Base-by-base conservation (phyloP, 441 rosid genomes). In the Daphne laureola region DNA sequence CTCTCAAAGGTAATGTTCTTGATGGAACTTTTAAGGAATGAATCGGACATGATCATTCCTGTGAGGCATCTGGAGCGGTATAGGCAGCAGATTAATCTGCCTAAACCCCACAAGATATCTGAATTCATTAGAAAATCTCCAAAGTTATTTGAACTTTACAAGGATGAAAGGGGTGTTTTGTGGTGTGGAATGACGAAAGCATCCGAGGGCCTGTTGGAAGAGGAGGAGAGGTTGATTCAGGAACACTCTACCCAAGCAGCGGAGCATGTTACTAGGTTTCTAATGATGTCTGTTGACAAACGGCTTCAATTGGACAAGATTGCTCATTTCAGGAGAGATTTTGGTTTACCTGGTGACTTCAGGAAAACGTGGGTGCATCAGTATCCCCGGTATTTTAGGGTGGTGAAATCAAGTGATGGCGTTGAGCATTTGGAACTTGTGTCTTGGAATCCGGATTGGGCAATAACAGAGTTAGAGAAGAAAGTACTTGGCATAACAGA, bases 121-220 rank as follows among this genome's bases (percentile, higher is more conserved):
- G 81, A 82, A 55, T 77, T 86, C 66, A 73, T 90, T 46, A 56
- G 73, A 65, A 86, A 86, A 67, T 82, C 86, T n/a, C 90, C 97
- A 0, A 80, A 80, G 72, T 60, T 90, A 68, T 84, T 86, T 38
- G 95, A 86, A 17, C 61, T 90, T 67, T 86, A 78, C 7, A 82
- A 80, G 73, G 93, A 86, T 65, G 76, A 73, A 50, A 79, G 83
- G 38, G 87, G 95, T 49, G 61, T 73, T n/a, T 50, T 79, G 55
- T 86, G 95, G 93, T 86, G 97, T 67, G 95, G 95, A 17, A 62
- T 86, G 88, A 79, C 90, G 0, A 66, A 73, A 44, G 77, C 50
- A 59, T 83, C 74, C 4, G 93, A 90, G 55, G 79, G 69, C 8
- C 80, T 89, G 68, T 27, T 82, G 54, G 76, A 78, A 15, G 25